These are phyloP conservation scores for Mortierella sp. DNA, from an alignment of 371 early-diverging fungal species.

Conservation along the genomic window DNA sequence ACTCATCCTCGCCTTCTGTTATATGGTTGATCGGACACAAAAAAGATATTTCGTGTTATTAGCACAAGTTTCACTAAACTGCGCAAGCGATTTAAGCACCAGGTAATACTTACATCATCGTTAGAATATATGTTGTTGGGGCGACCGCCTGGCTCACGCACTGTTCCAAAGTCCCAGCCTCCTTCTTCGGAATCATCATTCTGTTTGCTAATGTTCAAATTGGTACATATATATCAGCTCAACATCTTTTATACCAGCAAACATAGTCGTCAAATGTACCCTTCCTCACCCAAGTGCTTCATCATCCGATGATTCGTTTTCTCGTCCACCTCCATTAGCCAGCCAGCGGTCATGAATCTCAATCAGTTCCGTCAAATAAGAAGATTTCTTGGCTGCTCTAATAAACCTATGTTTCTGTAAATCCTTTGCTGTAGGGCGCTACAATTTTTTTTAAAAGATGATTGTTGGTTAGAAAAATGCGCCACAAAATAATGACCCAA, in stretches of 20 bases:
- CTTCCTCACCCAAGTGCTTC: constrained; percentile 54
- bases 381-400: constrained; percentile 80
- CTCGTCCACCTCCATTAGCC: constrained; percentile 62
- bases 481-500: constrained; percentile 4
- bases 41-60: not conserved
- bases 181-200: constrained; percentile 56
- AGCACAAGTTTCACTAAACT: no score
- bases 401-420: constrained; percentile 94
- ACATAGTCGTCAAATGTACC: not conserved
- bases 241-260: constrained; percentile 18
- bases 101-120: constrained; percentile 16
- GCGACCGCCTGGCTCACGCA: constrained; percentile 49
- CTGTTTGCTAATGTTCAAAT: constrained; percentile 12
- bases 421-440: constrained; percentile 93
- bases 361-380: constrained; percentile 87
- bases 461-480: not conserved
- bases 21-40: not conserved
- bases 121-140: constrained; percentile 3
- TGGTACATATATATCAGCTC: not conserved
- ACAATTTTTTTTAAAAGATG: not conserved
- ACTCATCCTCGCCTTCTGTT: constrained; percentile 22
- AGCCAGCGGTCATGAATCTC: constrained; percentile 86
- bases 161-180: constrained; percentile 71
- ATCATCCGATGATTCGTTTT: constrained; percentile 71
- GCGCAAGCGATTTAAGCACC: no score